Conservation (phyloP, 805 yeast species). For the Candida glaebosa region DNA sequence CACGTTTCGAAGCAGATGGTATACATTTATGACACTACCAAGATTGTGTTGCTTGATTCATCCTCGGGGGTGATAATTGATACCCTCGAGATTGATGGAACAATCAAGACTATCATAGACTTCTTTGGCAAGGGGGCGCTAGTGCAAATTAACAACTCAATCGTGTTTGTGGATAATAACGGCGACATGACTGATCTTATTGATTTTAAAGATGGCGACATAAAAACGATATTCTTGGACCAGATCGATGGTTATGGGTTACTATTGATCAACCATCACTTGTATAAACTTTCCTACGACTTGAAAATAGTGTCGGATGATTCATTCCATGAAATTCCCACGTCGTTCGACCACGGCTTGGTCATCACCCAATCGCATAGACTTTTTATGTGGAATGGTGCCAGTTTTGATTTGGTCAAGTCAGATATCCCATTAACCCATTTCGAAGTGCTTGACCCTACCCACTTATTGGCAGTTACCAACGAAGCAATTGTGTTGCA, state of each 20-base stretch:
- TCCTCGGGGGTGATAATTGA: not conserved
- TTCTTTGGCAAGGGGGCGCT: slow-evolving; percentile 2
- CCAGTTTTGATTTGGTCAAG: not conserved
- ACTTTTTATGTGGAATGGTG: slow-evolving; percentile 1
- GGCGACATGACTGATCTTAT: not conserved
- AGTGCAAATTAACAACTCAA: not conserved
- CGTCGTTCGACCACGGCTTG: not conserved
- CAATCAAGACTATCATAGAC: not conserved
- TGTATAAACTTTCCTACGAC: not conserved
- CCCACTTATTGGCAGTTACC: not conserved
- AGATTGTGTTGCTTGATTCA: not conserved
- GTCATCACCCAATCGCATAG: slow-evolving; percentile 1
- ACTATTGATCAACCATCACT: not conserved
- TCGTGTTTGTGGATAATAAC: not conserved
- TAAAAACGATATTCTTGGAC: not conserved
- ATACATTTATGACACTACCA: not conserved
- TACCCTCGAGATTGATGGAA: not conserved
- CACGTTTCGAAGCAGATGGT: not conserved
- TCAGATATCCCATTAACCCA: not conserved
- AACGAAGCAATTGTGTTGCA: not conserved
- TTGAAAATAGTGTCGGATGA: not conserved
- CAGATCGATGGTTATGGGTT: slow-evolving; percentile 1
- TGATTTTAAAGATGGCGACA: not conserved
- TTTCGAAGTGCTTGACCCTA: not conserved
- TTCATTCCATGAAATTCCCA: slow-evolving; percentile 1